Percentiles rank a stretch among this genome's conserved stretches.
phyloP scores from a whole-genome alignment of 768 basidiomycete species.

The Tephrocybe sp. region DNA sequence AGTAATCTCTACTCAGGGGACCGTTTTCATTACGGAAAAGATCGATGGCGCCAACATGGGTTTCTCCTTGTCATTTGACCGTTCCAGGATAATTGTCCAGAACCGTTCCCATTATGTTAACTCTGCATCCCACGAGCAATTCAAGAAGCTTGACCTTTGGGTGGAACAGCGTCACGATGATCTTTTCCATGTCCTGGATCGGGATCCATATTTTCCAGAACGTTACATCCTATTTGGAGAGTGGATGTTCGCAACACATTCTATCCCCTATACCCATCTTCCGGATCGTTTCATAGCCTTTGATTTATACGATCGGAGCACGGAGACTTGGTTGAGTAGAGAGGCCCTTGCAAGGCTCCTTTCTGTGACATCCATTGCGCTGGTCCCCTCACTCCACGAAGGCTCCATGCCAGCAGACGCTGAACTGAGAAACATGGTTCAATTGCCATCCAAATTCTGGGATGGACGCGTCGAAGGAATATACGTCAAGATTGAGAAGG shows the following conservation, averaged over 20 bases:
- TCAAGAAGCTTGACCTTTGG: constrained; percentile 56
- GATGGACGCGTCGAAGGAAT: constrained; percentile 54
- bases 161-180: constrained; percentile 45
- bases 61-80: constrained; percentile 49
- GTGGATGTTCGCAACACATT: constrained; percentile 62
- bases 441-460: constrained; percentile 38
- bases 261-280: constrained; percentile 52
- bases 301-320: constrained; percentile 55
- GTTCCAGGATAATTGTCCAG: constrained; percentile 47
- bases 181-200: constrained; percentile 39
- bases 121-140: constrained; percentile 55
- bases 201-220: constrained; percentile 50
- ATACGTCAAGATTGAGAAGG: constrained; percentile 52
- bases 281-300: constrained; percentile 58
- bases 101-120: constrained; percentile 63
- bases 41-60: constrained; percentile 70
- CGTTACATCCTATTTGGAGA: constrained; percentile 62
- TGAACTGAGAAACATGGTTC: constrained; percentile 44
- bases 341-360: constrained; percentile 31
- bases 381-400: constrained; percentile 43
- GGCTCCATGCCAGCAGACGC: constrained; percentile 37
- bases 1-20: constrained; percentile 18
- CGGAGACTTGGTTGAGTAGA: constrained; percentile 36
- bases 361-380: constrained; percentile 33
- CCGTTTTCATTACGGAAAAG: constrained; percentile 58